A percentile compares a stretch with the other conserved stretches of the same genome.
phyloP scores from a whole-genome alignment of 176 grass and related monocot species.

The Paspalum notatum region DNA sequence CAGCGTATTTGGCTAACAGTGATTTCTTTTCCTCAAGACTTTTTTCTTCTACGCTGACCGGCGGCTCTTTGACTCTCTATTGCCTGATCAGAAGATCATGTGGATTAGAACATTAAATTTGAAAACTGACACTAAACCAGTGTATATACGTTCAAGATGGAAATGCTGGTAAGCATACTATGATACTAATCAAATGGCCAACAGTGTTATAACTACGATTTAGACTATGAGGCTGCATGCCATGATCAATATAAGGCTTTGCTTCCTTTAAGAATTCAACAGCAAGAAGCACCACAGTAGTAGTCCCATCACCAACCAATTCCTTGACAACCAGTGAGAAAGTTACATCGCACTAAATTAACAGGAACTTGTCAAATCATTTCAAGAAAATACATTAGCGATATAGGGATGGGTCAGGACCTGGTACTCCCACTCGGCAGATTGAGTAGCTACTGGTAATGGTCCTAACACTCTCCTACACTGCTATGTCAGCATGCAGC shows the following conservation, averaged over 20 bases:
- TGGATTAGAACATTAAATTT: background rate
- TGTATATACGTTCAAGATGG: slow-evolving; percentile 14
- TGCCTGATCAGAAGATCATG: slow-evolving; percentile 54
- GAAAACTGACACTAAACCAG: slow-evolving; percentile 36
- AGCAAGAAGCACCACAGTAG: slow-evolving; percentile 95
- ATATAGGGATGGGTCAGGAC: no score
- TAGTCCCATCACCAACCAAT: slow-evolving; percentile 93
- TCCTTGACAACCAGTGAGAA: no score
- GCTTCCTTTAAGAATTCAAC: slow-evolving; percentile 92
- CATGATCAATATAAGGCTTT: slow-evolving; percentile 97
- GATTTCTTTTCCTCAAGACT: slow-evolving; percentile 90
- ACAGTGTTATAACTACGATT: slow-evolving; percentile 82
- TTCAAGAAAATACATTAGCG: no score
- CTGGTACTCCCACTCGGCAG: no score
- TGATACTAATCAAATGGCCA: slow-evolving; percentile 53
- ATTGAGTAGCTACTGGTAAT: no score
- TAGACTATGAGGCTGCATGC: slow-evolving; percentile 83
- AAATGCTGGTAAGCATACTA: background rate
- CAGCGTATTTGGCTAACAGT: slow-evolving; percentile 84
- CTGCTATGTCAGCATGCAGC: no score
- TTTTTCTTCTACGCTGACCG: slow-evolving; percentile 95
- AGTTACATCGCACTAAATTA: no score
- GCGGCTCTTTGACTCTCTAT: slow-evolving; percentile 84
- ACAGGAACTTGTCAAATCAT: no score
- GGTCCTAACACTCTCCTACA: no score